Evolutionary conservation across 148 eudicot genomes (phyloP).

Genomic region (Vaccinium myrtillus): DNA sequence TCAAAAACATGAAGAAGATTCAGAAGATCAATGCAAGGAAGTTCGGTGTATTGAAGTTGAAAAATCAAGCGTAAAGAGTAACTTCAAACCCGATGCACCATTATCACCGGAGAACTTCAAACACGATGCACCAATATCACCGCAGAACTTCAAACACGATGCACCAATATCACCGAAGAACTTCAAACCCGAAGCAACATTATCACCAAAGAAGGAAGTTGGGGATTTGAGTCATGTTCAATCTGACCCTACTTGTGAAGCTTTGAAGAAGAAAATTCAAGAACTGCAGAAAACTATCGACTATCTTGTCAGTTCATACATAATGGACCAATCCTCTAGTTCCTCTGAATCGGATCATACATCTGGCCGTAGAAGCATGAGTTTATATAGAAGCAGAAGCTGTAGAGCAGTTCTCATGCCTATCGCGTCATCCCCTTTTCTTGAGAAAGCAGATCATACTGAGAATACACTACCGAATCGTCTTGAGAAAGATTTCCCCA

Average conservation of each 20-base stretch:
- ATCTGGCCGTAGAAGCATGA: constrained; percentile 30
- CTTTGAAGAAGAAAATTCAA: constrained; percentile 45
- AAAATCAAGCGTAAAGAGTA: constrained; percentile 24
- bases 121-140: constrained; percentile 16
- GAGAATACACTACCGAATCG: constrained; percentile 29
- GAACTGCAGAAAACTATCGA: constrained; percentile 54
- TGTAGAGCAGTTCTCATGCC: constrained; percentile 43
- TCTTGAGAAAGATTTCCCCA: constrained; percentile 32
- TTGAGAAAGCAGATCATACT: constrained; percentile 28
- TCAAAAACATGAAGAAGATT: constrained; percentile 27
- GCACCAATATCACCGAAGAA: constrained; percentile 11
- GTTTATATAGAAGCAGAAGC: constrained; percentile 55
- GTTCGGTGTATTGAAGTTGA: constrained; percentile 60
- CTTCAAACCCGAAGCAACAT: constrained; percentile 17
- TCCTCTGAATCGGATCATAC: constrained; percentile 42
- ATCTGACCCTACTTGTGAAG: constrained; percentile 33
- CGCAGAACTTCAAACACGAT: constrained; percentile 19
- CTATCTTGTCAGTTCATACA: constrained; percentile 35
- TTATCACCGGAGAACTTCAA: constrained; percentile 25
- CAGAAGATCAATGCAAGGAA: constrained; percentile 66
- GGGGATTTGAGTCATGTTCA: constrained; percentile 19
- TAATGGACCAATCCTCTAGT: constrained; percentile 35
- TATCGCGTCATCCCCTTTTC: constrained; percentile 18
- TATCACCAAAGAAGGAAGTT: constrained; percentile 29
- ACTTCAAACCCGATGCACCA: constrained; percentile 18